Base-by-base conservation (phyloP, 2,329 filamentous ascomycete species). In the Fusarium albidum region DNA sequence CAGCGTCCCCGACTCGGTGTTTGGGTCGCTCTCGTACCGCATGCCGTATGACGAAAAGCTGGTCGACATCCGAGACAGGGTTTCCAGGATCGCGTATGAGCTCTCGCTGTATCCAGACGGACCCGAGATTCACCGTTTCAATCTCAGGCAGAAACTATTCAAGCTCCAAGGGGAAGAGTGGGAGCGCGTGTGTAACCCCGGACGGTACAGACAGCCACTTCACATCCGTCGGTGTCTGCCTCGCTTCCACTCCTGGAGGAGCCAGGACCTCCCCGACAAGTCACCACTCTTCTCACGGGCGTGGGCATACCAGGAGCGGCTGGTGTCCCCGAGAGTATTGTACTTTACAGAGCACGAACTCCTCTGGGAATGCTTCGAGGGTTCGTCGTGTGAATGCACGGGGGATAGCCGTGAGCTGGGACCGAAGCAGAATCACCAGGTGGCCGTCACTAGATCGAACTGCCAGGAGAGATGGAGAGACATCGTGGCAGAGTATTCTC, bases 281-380 rank as follows among this genome's bases (percentile, higher is more conserved):
- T 33, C 35, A 15, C 12, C 18, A 12, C 26, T 33, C 15, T 17
- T 47, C 9, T 39, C 44, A 3, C 34, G 34, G 3, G 34, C 44
- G 3, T 39, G 34, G 27, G 32, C 32, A n/a, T 47, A 47, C n/a
- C 34, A 39, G 15, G 44, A 47, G 9, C 27, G 44, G 10, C 14
- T 47, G 17, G 11, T 47, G 3, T 47, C 34, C 12, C 44, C 31
- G 10, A 13, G 44, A 6, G 17, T 40, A 10, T 14, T 47, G 9
- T 39, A 47, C 44, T 39, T 34, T 10, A 39, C 34, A 13, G 26
- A 32, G 17, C n/a, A n/a, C 11, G 34, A 47, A 21, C 29, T 40
- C 9, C 27, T 40, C 12, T 49, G 37, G 13, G 45, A 49, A 34
- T 42, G 45, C 13, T 35, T 37, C 12, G 15, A 49, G 10, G n/a